Evolutionary conservation across 805 yeast genomes (phyloP).

Genomic region (Metschnikowia borealis): DNA sequence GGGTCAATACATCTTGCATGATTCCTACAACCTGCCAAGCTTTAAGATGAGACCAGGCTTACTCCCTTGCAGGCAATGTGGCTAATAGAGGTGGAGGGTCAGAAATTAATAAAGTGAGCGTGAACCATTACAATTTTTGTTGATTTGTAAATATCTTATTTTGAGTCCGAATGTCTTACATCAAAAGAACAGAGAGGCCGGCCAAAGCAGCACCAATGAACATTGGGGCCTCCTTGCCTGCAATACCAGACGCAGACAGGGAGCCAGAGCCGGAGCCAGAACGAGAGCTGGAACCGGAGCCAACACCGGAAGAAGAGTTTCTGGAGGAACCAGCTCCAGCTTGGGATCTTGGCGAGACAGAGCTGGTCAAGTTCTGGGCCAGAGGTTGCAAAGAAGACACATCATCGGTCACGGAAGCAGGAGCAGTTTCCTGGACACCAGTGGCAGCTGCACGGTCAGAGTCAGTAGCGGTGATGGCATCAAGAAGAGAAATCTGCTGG

Average conservation of each 20-base stretch:
- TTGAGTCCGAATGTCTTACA: not conserved
- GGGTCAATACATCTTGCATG: no score
- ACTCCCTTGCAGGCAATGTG: no score
- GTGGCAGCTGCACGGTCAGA: not conserved
- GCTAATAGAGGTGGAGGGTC: no score
- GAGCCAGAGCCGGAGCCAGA: not conserved
- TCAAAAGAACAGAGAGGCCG: slow-evolving; percentile 13
- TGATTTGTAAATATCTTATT: not conserved
- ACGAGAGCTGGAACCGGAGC: not conserved
- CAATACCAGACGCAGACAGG: slow-evolving; percentile 9
- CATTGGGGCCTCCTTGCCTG: slow-evolving; percentile 7
- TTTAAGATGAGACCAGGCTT: no score
- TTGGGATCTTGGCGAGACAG: not conserved
- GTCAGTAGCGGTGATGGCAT: not conserved
- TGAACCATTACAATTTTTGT: no score
- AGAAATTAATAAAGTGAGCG: no score
- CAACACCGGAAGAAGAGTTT: not conserved
- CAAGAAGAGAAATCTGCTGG: not conserved
- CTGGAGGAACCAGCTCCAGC: not conserved
- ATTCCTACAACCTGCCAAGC: no score
- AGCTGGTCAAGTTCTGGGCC: not conserved
- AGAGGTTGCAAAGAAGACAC: not conserved
- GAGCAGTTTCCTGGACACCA: not conserved
- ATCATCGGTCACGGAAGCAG: not conserved
- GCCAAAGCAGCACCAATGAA: slow-evolving; percentile 13